Base-by-base conservation (phyloP, 2,329 filamentous ascomycete genomes). In the Trichophyton schoenleinii region DNA sequence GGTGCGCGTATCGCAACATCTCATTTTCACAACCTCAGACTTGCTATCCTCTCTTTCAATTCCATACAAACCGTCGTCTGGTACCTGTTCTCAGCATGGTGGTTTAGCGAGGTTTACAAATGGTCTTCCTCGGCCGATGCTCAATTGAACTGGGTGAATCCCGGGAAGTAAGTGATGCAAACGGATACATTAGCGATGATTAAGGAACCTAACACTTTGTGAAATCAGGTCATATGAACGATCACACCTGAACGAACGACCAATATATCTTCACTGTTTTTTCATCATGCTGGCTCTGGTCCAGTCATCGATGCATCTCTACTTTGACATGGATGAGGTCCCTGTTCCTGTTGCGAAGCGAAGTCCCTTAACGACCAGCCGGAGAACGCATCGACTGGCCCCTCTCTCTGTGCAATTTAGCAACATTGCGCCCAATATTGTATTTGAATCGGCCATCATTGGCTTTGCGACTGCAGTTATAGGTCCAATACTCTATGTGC, bases 51-150 rank as follows among this genome's bases (percentile, higher is more conserved):
- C 25, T 83, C 79, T 20, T 74, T 83, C 41, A 80, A 84, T 63
- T 84, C 87, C 3, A 70, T 86, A 61, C 83, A 89, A 70, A 91
- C 89, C 0, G 72, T 88, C 55, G 78, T 84, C 62, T 91, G 88
- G 77, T 96, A 96, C 73, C 69, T 81, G 41, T 77, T 89, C 60
- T 95, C 91, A 3, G 89, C 87, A 60, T 87, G 83, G 75, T 77
- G 90, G 66, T 96, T 92, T 72, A 86, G 84, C 69, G 86, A 91
- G 69, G 79, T 92, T 42, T 96, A 90, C 70, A 83, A 95, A 22
- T 90, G 85, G 81, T 87, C 87, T 3, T 79, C 82, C 59, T 77
- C 84, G 22, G 75, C 77, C 18, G 74, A 75, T 44, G 80, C 82
- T 59, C 84, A 86, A 64, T 78, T 96, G 60, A 81, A 82, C 64